Evolutionary conservation across 352 stramenopile genomes (phyloP), one percentile per base, ranked within the genome.

Genomic region (Phytopythium cucurbitacearum): DNA sequence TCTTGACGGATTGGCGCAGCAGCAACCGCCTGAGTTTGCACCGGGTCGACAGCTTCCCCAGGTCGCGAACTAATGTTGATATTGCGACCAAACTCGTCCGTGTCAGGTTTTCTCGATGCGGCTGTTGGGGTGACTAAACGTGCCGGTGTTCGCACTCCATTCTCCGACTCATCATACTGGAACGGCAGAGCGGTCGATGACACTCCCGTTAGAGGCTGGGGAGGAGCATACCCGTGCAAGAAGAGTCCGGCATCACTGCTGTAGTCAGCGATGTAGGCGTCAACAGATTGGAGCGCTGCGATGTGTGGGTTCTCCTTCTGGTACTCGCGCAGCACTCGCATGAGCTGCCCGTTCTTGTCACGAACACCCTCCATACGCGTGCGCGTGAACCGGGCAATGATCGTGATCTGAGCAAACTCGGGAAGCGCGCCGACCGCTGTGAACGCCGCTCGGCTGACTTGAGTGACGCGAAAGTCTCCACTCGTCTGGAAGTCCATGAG

Each of bases 261-360:
- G 46, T 68, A 69, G 43, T 87, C 73, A 1, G 57, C 71, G 9
- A 85, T 56, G 40, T 73, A 77, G n/a, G 52, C 48, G 12, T 65
- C 68, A 15, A 89, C 75, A 9, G 65, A 69, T 49, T 79, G 66
- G 34, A 94, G 60, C 9, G 57, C 59, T 0, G 59, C 51, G 11
- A 94, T 40, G 43, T 80, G 67, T 7, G 80, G 83, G 48, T 94
- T 88, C 34, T 94, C 83, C 41, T 80, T 71, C 15, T 85, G 59
- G 40, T 94, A 94, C 47, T 90, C 79, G 28, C 73, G 65, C 46
- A 78, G 78, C 10, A 90, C 66, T n/a, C 75, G 72, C 71, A 86
- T 80, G 36, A 94, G 64, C 41, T 89, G 67, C 1, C 73, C 75
- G 47, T 94, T 91, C 68, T 94, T 94, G 60, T 91, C 78, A 4